These are phyloP conservation scores for Pachyrhizus erosus DNA, from an alignment of 306 rosid genomes.

Conservation along the genomic window DNA sequence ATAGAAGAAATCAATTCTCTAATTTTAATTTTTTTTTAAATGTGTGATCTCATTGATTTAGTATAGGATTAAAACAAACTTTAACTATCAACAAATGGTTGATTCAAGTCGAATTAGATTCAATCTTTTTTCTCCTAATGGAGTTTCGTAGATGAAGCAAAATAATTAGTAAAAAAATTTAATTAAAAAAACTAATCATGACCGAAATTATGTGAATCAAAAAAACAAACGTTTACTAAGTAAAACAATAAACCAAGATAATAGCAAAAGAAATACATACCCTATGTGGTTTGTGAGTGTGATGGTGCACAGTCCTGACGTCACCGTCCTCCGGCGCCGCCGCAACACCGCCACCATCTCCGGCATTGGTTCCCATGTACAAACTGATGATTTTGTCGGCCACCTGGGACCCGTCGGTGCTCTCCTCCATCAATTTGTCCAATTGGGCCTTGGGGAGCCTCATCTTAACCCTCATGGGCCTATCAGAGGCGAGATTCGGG, in stretches of 20 bases:
- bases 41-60: too few species aligned
- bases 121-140: too few species aligned
- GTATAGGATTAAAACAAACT: too few species aligned
- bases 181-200: too few species aligned
- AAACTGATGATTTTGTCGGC: constrained; percentile 72
- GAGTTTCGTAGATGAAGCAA: too few species aligned
- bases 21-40: too few species aligned
- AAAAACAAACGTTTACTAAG: too few species aligned
- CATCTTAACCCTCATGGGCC: constrained; percentile 63
- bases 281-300: constrained; percentile 49
- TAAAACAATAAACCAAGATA: neutral
- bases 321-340: constrained; percentile 49
- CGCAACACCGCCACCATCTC: neutral
- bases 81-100: too few species aligned
- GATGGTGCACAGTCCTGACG: constrained; percentile 15
- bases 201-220: too few species aligned
- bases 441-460: constrained; percentile 76
- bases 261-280: constrained; percentile 43
- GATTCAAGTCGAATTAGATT: too few species aligned
- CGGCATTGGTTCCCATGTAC: constrained; percentile 40
- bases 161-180: too few species aligned
- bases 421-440: constrained; percentile 68
- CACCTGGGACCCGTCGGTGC: constrained; percentile 57
- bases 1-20: too few species aligned
- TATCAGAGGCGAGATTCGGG: neutral